phyloP scores from a whole-genome alignment of 2,329 filamentous ascomycete species.

The Ophiostoma triangulosporum region DNA sequence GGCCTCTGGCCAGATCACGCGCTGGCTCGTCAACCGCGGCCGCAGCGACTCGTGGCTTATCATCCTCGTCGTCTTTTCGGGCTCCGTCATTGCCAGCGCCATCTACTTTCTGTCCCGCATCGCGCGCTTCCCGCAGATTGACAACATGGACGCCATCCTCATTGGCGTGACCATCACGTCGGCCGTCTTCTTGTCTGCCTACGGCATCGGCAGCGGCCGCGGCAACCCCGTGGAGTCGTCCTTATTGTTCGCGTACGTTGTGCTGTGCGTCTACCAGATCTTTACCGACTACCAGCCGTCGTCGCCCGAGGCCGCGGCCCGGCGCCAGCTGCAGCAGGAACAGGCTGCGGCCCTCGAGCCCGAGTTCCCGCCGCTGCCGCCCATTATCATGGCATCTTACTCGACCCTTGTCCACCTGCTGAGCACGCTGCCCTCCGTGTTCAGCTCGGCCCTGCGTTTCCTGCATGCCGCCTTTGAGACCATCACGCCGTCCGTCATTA shows the following conservation, averaged over 20 bases:
- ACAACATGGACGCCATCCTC: slow-evolving; percentile 80
- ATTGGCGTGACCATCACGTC: slow-evolving; percentile 90
- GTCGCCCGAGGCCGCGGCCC: slow-evolving; percentile 35
- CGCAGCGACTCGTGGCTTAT: slow-evolving; percentile 97
- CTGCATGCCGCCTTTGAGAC: slow-evolving; percentile 87
- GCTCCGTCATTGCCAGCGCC: slow-evolving; percentile 82
- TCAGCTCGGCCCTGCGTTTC: slow-evolving; percentile 73
- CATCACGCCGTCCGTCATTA: slow-evolving; percentile 89
- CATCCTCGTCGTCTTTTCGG: slow-evolving; percentile 71
- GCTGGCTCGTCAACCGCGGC: slow-evolving; percentile 87
- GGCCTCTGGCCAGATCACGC: slow-evolving; percentile 82
- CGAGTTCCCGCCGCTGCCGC: slow-evolving; percentile 92
- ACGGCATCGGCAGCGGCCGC: slow-evolving; percentile 84
- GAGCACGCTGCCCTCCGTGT: slow-evolving; percentile 66
- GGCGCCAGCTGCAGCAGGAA: slow-evolving; percentile 27
- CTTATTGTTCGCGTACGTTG: slow-evolving; percentile 88
- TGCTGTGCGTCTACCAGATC: slow-evolving; percentile 98
- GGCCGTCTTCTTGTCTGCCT: slow-evolving; percentile 81
- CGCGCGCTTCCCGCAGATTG: slow-evolving; percentile 82
- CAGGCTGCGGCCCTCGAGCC: slow-evolving; percentile 40
- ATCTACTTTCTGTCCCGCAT: slow-evolving; percentile 96
- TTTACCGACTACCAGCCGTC: slow-evolving; percentile 96
- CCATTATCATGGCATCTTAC: slow-evolving; percentile 97
- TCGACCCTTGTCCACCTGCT: slow-evolving; percentile 78
- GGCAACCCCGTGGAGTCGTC: slow-evolving; percentile 94